Percentiles rank a stretch among this genome's conserved stretches.
These are phyloP conservation scores for Rhazya stricta DNA, from an alignment of 257 asterid species.

Conservation along the genomic window DNA sequence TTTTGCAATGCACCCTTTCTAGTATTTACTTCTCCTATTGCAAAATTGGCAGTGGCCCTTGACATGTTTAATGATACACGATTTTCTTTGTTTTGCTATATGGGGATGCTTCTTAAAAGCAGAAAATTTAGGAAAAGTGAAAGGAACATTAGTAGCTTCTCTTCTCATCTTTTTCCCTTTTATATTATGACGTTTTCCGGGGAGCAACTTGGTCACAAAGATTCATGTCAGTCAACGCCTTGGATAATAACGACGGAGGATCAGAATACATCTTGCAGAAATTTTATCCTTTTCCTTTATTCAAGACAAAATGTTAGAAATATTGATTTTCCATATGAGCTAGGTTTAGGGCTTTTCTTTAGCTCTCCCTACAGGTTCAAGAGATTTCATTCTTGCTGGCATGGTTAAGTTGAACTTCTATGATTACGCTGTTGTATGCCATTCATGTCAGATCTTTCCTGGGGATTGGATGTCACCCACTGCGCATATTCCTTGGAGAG, in stretches of 20 bases:
- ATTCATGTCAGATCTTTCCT: slow-evolving; percentile 47
- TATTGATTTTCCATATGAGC: neutral
- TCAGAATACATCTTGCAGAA: neutral
- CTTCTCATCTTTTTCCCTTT: neutral
- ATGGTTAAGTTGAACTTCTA: slow-evolving; percentile 1
- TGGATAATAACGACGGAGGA: neutral
- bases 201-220: neutral
- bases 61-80: neutral
- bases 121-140: neutral
- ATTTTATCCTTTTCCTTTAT: neutral
- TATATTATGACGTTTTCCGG: neutral
- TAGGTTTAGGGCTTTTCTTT: neutral
- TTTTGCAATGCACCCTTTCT: neutral
- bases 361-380: neutral
- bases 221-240: no score
- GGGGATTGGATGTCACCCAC: slow-evolving; percentile 53
- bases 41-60: neutral
- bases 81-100: neutral
- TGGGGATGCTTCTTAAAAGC: neutral
- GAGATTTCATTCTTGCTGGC: neutral
- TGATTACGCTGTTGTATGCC: neutral
- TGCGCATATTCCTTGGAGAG: slow-evolving; percentile 66
- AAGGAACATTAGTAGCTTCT: neutral
- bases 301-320: neutral
- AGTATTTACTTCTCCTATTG: neutral